Evolutionary conservation across 2,329 filamentous ascomycete species (phyloP), one percentile per base, ranked within the genome.

Genomic region (Alternaria brassicae): DNA sequence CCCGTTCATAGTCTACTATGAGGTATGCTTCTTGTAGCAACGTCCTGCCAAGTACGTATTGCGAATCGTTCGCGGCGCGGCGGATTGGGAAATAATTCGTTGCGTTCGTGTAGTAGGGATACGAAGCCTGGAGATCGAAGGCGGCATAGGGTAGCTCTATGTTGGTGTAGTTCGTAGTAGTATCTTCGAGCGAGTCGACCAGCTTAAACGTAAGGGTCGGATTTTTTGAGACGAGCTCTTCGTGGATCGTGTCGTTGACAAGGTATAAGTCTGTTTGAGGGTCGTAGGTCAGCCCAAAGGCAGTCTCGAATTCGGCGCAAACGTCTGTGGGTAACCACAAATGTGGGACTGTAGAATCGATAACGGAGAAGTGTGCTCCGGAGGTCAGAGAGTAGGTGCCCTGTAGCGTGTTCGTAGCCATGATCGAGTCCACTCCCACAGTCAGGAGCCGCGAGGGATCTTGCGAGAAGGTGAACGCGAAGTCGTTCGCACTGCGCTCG

Each of bases 71-170:
- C 34, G 83, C 73, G 13, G 86, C 80, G 56, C 85, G 84, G 63
- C 85, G 84, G 42, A 92, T 81, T 3, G 89, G 88, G 60, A 92
- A 91, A 69, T 91, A 92, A 19, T 58, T 84, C 3, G 86, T 89
- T 37, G 87, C 84, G 65, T 88, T 88, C 56, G 85, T 78, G 13
- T 89, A 78, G 8, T 83, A 85, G 70, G 81, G 71, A 84, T 86
- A 80, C 2, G 81, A 80, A 17, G 78, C 69, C 55, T 79, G 70
- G 3, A 82, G 72, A 60, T 84, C 81, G 64, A 84, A 84, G 4
- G 81, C 80, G 8, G 77, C 76, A 63, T 84, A 84, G 4, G 81
- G 81, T 0, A 84, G 70, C 15, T 75, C 71, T 32, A 83, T 81
- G 30, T 80, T 75, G 3, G 80, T 77, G 37, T 72, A 79, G 34